Percentiles rank a stretch among this genome's conserved stretches.
phyloP scores from a whole-genome alignment of 148 eudicot genomes.

The Rhododendron ovatum region DNA sequence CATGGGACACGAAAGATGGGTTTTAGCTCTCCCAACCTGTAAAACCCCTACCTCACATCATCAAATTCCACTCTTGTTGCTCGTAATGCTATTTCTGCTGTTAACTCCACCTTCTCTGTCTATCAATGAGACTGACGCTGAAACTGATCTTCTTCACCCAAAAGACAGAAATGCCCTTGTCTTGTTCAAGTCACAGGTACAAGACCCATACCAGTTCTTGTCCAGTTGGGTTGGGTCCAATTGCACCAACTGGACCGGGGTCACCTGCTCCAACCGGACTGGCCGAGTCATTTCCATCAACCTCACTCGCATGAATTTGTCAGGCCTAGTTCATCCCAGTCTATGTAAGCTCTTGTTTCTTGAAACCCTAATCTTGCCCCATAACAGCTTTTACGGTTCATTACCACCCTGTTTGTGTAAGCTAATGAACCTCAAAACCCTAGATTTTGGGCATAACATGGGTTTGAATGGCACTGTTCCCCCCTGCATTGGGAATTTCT shows the following conservation, averaged over 20 bases:
- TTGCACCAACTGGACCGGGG: conserved; percentile 52
- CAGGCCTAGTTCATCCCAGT: conserved; percentile 53
- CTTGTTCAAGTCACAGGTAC: conserved; percentile 50
- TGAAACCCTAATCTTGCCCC: conserved; percentile 56
- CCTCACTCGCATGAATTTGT: conserved; percentile 54
- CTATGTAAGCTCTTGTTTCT: conserved; percentile 62
- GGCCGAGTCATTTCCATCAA: conserved; percentile 56
- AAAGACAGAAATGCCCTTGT: conserved; percentile 53
- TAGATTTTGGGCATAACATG: conserved; percentile 63
- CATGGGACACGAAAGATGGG: conserved; percentile 43
- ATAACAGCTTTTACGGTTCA: conserved; percentile 46
- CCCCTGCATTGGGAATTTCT: conserved; percentile 67
- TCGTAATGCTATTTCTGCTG: conserved; percentile 13
- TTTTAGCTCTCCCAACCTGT: conserved; percentile 14
- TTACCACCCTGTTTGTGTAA: conserved; percentile 57
- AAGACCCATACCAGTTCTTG: conserved; percentile 47
- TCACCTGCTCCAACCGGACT: conserved; percentile 40
- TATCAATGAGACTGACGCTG: background rate
- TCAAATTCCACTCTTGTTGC: conserved; percentile 18
- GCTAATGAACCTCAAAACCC: conserved; percentile 34
- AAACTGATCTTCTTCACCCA: conserved; percentile 37
- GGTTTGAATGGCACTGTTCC: conserved; percentile 52
- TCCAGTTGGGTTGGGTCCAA: conserved; percentile 56
- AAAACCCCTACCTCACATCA: conserved; percentile 19
- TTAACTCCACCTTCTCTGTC: conserved; percentile 23